Percentiles rank a stretch among this genome's conserved stretches.
These are phyloP conservation scores for Skeletonema tropicum DNA, from an alignment of 108 stramenopile genomes.

Conservation along the genomic window DNA sequence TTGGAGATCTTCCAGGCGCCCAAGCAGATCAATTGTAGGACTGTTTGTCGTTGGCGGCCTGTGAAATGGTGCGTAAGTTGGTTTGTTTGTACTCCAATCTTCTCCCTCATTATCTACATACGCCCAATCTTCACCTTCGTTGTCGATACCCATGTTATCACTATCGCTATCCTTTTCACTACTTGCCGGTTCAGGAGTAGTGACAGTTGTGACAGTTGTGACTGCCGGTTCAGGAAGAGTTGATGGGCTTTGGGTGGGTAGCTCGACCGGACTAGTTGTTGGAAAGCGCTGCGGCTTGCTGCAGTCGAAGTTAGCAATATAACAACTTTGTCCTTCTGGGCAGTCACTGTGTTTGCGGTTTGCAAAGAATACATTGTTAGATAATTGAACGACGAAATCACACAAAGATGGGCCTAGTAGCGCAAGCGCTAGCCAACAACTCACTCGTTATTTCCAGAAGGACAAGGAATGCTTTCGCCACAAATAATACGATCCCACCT, in stretches of 20 bases:
- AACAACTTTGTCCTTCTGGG: slow-evolving; percentile 26
- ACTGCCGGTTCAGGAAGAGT: neutral
- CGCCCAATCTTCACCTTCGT: slow-evolving; percentile 35
- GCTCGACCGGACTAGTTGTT: slow-evolving; percentile 3
- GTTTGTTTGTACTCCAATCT: slow-evolving; percentile 30
- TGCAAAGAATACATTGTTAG: neutral
- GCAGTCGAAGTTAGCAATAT: slow-evolving; percentile 16
- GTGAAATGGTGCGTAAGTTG: slow-evolving; percentile 24
- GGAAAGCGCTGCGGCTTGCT: slow-evolving; percentile 13
- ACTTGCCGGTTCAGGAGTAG: neutral
- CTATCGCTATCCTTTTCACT: neutral
- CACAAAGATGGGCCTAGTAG: neutral
- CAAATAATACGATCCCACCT: slow-evolving; percentile 29
- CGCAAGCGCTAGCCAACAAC: neutral
- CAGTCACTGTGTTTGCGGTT: slow-evolving; percentile 17
- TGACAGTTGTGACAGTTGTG: too few relatives aligned
- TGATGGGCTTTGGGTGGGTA: neutral
- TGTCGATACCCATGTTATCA: neutral
- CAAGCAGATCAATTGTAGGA: slow-evolving; percentile 46
- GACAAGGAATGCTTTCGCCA: slow-evolving; percentile 29
- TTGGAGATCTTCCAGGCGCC: slow-evolving; percentile 39
- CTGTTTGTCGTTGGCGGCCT: slow-evolving; percentile 28
- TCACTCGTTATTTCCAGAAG: slow-evolving; percentile 19
- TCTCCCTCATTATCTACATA: slow-evolving; percentile 47
- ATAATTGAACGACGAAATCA: neutral